Conservation (phyloP, 192 early-diverging fungal species). For the Linnemannia zychae region DNA sequence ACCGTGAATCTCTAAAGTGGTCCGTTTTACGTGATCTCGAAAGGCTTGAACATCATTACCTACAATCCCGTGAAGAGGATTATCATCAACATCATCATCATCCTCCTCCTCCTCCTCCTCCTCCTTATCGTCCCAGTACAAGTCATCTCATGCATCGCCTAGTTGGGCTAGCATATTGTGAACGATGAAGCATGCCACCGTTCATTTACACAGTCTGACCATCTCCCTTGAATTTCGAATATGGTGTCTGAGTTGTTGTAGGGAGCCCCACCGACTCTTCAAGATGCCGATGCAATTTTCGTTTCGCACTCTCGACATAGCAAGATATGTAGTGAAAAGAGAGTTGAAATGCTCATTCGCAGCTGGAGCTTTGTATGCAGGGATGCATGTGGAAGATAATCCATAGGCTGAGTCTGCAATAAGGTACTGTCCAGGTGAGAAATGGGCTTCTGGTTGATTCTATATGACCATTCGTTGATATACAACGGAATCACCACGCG, state of each 20-base stretch:
- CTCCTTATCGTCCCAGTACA: not conserved
- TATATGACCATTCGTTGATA: not conserved
- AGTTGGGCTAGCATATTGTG: constrained; percentile 7
- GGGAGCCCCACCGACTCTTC: constrained; percentile 6
- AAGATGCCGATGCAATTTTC: constrained; percentile 14
- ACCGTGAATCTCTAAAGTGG: too few relatives aligned
- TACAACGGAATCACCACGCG: not conserved
- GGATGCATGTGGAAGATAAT: constrained; percentile 1
- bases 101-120: too few relatives aligned
- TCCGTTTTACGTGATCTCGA: too few relatives aligned
- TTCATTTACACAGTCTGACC: not conserved
- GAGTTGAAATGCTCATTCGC: not conserved
- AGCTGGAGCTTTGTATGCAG: constrained; percentile 13
- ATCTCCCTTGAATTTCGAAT: not conserved
- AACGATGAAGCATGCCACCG: not conserved
- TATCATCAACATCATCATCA: too few relatives aligned
- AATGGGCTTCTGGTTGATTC: not conserved
- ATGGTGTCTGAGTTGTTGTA: not conserved
- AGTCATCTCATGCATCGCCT: not conserved
- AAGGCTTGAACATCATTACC: too few relatives aligned
- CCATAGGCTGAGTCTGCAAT: constrained; percentile 19
- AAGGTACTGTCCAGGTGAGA: constrained; percentile 13
- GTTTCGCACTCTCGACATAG: not conserved
- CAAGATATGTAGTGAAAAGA: constrained; percentile 1
- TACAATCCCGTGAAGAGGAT: too few relatives aligned